Percentiles rank a stretch among this genome's conserved stretches.
phyloP scores from a whole-genome alignment of 805 yeast species.

The Lipomyces starkeyi region DNA sequence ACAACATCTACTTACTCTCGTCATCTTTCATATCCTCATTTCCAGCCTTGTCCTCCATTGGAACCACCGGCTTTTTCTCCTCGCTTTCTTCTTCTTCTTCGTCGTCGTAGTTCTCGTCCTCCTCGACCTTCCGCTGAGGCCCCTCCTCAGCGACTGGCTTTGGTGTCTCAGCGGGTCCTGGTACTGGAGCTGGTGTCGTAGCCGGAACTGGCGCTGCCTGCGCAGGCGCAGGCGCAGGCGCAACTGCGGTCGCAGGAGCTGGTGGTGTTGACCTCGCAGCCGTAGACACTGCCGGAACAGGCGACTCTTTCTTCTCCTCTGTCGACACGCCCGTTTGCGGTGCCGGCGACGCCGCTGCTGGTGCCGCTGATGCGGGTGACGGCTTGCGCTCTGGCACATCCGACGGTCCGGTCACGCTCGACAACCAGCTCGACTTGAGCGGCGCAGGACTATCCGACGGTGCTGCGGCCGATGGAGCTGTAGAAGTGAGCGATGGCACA shows the following conservation, averaged over 20 bases:
- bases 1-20: not conserved
- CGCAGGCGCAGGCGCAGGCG: not conserved
- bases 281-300: not conserved
- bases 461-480: not conserved
- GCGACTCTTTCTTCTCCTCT: constrained; percentile 5
- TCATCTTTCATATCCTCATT: constrained; percentile 17
- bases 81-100: constrained; percentile 31
- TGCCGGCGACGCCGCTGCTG: constrained; percentile 11
- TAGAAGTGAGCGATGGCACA: not conserved
- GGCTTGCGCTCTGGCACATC: constrained; percentile 19
- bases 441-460: constrained; percentile 15
- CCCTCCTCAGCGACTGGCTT: constrained; percentile 23
- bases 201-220: constrained; percentile 12
- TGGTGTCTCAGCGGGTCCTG: constrained; percentile 11
- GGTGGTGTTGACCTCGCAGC: not conserved
- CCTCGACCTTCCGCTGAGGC: constrained; percentile 36
- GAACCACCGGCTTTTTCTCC: constrained; percentile 11
- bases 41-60: constrained; percentile 6
- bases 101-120: constrained; percentile 37
- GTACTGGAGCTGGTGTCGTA: constrained; percentile 13
- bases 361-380: constrained; percentile 9
- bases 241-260: constrained; percentile 5
- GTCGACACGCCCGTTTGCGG: not conserved
- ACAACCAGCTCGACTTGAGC: constrained; percentile 27
- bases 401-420: constrained; percentile 28